Conservation (phyloP, 1,284 basidiomycete genomes). For the Ceratorhiza oryzae-sativae region DNA sequence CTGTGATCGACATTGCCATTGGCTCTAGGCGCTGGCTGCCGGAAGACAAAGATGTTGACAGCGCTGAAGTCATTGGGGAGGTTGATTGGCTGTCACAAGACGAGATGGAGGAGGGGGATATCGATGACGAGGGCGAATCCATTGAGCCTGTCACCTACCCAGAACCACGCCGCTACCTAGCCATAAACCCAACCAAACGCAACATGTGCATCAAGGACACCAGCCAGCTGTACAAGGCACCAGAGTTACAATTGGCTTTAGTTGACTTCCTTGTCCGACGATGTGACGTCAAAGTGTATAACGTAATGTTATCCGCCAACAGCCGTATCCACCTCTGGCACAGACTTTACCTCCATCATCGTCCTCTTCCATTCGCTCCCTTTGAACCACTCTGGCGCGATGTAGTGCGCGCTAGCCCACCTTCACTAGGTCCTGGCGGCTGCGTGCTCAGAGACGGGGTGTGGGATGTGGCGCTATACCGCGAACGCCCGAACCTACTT, state of each 20-base stretch:
- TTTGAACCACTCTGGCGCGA: background rate
- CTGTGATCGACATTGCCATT: no score
- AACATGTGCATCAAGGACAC: background rate
- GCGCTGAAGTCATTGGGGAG: background rate
- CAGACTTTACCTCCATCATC: background rate
- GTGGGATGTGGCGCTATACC: slow-evolving; percentile 6
- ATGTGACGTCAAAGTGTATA: background rate
- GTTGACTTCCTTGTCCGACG: background rate
- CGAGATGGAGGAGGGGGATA: background rate
- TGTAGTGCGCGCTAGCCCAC: slow-evolving; percentile 17
- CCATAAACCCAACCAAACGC: background rate
- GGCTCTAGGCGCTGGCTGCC: no score
- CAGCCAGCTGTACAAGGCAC: background rate
- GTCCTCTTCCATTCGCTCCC: slow-evolving; percentile 3
- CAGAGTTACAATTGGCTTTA: background rate
- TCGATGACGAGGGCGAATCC: background rate
- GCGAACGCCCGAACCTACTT: background rate
- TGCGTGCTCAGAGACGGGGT: background rate
- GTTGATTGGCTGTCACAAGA: background rate
- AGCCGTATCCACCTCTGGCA: slow-evolving; percentile 14
- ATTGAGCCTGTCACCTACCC: background rate
- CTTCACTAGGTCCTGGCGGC: background rate
- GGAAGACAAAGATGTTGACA: background rate
- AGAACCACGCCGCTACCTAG: background rate
- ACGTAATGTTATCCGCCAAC: background rate